These are phyloP conservation scores for Pythium brachiatum DNA, from an alignment of 352 stramenopile species.

Conservation along the genomic window DNA sequence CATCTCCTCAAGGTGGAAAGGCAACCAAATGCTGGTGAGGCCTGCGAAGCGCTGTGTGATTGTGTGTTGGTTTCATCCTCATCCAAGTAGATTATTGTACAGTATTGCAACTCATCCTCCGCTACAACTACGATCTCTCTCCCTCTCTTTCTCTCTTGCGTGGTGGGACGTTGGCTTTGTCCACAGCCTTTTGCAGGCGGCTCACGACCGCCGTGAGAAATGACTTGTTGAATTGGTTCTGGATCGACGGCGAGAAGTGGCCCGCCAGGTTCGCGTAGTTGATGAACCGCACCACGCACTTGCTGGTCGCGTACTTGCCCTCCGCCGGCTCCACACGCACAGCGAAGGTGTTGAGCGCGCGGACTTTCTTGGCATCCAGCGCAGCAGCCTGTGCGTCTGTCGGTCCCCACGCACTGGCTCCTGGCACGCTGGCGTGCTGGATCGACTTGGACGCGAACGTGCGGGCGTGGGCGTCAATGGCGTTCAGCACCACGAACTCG, in stretches of 20 bases:
- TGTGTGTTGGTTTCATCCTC: too few species aligned
- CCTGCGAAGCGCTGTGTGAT: too few species aligned
- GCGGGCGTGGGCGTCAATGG: slow-evolving; percentile 13
- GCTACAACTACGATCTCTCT: too few species aligned
- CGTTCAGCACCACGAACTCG: slow-evolving; percentile 34
- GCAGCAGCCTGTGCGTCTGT: not conserved
- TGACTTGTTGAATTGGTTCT: slow-evolving; percentile 22
- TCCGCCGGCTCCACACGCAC: slow-evolving; percentile 1
- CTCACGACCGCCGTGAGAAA: slow-evolving; percentile 23
- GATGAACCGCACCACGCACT: slow-evolving; percentile 18
- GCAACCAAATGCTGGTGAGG: too few species aligned
- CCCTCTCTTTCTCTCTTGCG: too few species aligned
- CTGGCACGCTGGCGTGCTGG: slow-evolving; percentile 16
- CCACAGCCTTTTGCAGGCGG: slow-evolving; percentile 27
- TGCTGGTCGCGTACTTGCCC: not conserved
- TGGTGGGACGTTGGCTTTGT: not conserved
- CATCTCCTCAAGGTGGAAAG: not conserved
- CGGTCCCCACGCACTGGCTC: slow-evolving; percentile 1
- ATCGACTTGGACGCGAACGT: slow-evolving; percentile 27
- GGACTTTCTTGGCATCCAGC: not conserved
- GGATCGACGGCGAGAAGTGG: slow-evolving; percentile 14
- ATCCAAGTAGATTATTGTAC: too few species aligned
- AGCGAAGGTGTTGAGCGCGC: slow-evolving; percentile 25
- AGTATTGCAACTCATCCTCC: too few species aligned
- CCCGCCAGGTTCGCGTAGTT: slow-evolving; percentile 25